Conservation (phyloP, 176 grass and related monocot genomes). For the Oryza longistaminata region DNA sequence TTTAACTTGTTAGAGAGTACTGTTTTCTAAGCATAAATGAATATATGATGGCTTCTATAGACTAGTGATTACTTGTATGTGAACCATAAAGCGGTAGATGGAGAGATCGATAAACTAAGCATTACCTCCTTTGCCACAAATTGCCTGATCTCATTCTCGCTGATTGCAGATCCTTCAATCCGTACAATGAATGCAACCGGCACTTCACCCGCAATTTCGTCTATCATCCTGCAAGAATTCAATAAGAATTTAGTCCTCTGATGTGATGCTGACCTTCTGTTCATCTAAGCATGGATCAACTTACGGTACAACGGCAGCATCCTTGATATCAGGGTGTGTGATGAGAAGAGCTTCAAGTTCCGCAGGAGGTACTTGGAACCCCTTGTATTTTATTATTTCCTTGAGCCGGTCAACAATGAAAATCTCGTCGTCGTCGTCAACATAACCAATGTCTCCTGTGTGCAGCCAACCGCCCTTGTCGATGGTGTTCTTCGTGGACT, state of each 20-base stretch:
- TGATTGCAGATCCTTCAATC: slow-evolving; percentile 69
- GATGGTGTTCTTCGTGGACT: slow-evolving; percentile 78
- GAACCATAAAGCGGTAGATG: not conserved
- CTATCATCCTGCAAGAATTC: slow-evolving; percentile 69
- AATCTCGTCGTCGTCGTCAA: slow-evolving; percentile 82
- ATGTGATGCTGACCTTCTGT: not conserved
- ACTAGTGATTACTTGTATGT: not conserved
- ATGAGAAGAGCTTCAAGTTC: slow-evolving; percentile 94
- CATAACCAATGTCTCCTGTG: slow-evolving; percentile 86
- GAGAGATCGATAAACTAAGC: not conserved
- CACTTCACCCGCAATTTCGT: slow-evolving; percentile 79
- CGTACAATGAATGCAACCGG: slow-evolving; percentile 87
- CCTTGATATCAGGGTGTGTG: slow-evolving; percentile 67
- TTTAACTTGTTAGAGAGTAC: not conserved
- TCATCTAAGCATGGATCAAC: slow-evolving; percentile 17
- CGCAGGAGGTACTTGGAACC: slow-evolving; percentile 88
- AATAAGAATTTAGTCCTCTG: slow-evolving; percentile 4
- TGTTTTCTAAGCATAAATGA: not conserved
- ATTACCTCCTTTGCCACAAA: slow-evolving; percentile 86
- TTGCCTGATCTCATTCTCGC: slow-evolving; percentile 84
- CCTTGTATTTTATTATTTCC: slow-evolving; percentile 97
- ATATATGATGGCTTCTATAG: not conserved
- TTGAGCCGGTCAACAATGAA: slow-evolving; percentile 97
- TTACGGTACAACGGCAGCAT: slow-evolving; percentile 92
- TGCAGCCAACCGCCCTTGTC: slow-evolving; percentile 90